Percentiles rank a stretch among this genome's conserved stretches.
Evolutionary conservation across 306 rosid species (phyloP).

Genomic region (Calophaca sinica): DNA sequence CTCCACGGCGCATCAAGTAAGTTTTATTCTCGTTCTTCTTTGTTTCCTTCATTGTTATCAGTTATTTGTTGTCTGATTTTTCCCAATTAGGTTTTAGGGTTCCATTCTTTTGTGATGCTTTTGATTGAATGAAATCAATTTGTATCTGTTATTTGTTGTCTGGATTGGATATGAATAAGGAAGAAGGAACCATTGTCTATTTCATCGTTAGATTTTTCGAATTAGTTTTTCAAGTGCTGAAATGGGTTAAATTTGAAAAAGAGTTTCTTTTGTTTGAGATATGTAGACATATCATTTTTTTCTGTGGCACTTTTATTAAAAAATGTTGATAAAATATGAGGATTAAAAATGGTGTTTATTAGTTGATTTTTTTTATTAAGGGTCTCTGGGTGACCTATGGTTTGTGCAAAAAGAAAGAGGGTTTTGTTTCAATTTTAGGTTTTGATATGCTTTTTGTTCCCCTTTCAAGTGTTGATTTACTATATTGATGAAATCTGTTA

Average conservation of each 20-base stretch:
- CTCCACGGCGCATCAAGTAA: too few species aligned
- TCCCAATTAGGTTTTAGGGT: too few species aligned
- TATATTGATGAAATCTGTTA: slow-evolving; percentile 16
- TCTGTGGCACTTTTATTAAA: not conserved
- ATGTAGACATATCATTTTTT: not conserved
- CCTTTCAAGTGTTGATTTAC: slow-evolving; percentile 26
- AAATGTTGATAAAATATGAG: not conserved
- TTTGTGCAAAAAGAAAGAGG: not conserved
- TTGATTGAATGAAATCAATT: too few species aligned
- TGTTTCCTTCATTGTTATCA: too few species aligned
- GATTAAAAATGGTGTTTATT: not conserved
- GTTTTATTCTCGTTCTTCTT: too few species aligned
- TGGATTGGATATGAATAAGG: too few species aligned
- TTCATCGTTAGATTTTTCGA: slow-evolving; percentile 20
- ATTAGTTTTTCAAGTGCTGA: not conserved
- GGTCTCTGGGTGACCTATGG: not conserved
- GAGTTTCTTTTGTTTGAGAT: not conserved
- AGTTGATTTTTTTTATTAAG: slow-evolving; percentile 22
- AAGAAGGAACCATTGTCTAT: too few species aligned
- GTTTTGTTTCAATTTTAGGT: slow-evolving; percentile 17
- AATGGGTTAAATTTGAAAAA: not conserved
- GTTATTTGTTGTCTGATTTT: too few species aligned
- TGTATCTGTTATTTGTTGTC: too few species aligned
- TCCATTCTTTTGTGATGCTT: too few species aligned
- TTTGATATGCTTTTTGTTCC: slow-evolving; percentile 14